Evolutionary conservation across 139 green algal genomes (phyloP), one percentile per base, ranked within the genome.

Genomic region (Spirogloea muscicola): DNA sequence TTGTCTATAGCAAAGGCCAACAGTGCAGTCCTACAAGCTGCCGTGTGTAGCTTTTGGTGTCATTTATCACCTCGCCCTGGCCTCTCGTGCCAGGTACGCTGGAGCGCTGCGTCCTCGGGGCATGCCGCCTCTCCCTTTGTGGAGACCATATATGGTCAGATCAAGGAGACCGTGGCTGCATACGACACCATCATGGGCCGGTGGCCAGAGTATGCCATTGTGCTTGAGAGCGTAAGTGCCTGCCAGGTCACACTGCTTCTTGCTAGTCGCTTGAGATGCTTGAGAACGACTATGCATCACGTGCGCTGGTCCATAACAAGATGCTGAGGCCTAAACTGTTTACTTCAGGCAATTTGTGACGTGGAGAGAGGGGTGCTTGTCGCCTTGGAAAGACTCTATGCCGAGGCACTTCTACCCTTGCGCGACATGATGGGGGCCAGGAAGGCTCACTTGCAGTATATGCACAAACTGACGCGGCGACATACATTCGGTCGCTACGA

Each of bases 331-430:
- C n/a, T 52, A 13, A 16, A 13, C 13, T 52, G 13, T 2, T 33
- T 21, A 60, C 33, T 78, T 36, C 71, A 79, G 71, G 71, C 71
- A 13, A 29, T 79, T 7, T 79, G 71, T 18, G 71, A 79, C 7
- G 71, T 79, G 36, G 71, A 79, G 49, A 3, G 71, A 31, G 71
- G 66, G 25, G 41, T 79, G 16, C 42, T 79, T 6, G 13, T 33
- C 27, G 31, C 71, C 25, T 63, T 79, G 21, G 71, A 79, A 25
- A 34, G n/a, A 29, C 39, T 59, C 41, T 76, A 62, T 75, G 4
- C 6, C 9, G 68, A 76, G 58, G n/a, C 43, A 3, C 29, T 76
- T 36, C n/a, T 42, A 6, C 68, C 68, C 29, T 5, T 68, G 10
- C 59, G 18, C 41, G 59, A 68, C 41, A 33, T 7, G 5, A 68